Conservation (phyloP, 2,329 filamentous ascomycete species). For the Aspergillus candidus region DNA sequence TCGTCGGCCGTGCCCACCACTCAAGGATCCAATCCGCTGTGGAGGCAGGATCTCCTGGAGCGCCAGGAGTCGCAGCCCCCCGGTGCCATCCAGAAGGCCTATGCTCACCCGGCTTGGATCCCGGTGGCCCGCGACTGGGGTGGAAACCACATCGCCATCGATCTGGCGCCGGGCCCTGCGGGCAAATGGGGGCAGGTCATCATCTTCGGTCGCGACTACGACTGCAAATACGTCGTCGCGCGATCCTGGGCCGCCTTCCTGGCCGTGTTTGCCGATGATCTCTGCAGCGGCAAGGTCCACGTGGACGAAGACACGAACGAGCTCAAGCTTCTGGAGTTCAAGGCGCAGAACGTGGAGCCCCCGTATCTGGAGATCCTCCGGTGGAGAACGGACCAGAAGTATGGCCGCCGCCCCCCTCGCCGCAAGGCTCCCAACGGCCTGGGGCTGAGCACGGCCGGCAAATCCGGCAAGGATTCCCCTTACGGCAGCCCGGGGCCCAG, state of each 20-base stretch:
- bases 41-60: conserved; percentile 77
- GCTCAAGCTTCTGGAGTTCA: conserved; percentile 89
- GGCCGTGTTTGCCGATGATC: conserved; percentile 80
- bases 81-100: conserved; percentile 81
- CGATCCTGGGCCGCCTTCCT: conserved; percentile 87
- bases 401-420: conserved; percentile 57
- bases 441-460: conserved; percentile 47
- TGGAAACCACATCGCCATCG: conserved; percentile 92
- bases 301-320: conserved; percentile 90
- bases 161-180: conserved; percentile 80
- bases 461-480: conserved; percentile 49
- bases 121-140: conserved; percentile 96
- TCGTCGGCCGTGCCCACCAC: conserved; percentile 55
- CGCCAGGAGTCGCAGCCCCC: conserved; percentile 84
- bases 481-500: conserved; percentile 42
- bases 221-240: conserved; percentile 95
- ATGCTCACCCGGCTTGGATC: conserved; percentile 92
- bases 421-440: conserved; percentile 45
- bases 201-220: conserved; percentile 93
- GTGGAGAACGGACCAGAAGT: conserved; percentile 94
- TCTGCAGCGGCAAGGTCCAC: conserved; percentile 81
- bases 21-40: conserved; percentile 57
- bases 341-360: conserved; percentile 80
- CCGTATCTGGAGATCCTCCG: conserved; percentile 90
- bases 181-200: conserved; percentile 97